These are phyloP conservation scores for Daldinia childiae DNA, from an alignment of 495 filamentous ascomycete genomes.

Conservation along the genomic window DNA sequence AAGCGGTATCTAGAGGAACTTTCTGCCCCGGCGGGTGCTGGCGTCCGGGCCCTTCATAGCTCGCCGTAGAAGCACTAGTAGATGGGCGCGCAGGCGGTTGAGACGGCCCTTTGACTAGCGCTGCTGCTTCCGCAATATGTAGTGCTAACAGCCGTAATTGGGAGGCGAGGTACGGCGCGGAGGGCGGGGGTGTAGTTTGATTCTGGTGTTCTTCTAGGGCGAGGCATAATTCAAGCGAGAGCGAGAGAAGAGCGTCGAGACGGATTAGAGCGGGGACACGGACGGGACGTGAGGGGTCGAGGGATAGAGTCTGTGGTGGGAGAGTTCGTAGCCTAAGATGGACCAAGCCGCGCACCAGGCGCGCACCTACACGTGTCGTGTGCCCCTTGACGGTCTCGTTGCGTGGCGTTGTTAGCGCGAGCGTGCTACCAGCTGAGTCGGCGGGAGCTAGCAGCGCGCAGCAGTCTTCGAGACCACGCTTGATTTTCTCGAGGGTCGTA, in stretches of 20 bases:
- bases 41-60: neutral
- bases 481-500: slow-evolving; percentile 77
- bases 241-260: slow-evolving; percentile 77
- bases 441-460: slow-evolving; percentile 80
- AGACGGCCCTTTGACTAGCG: slow-evolving; percentile 67
- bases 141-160: slow-evolving; percentile 81
- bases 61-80: slow-evolving; percentile 42
- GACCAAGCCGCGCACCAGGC: slow-evolving; percentile 74
- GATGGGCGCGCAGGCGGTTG: slow-evolving; percentile 10
- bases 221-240: slow-evolving; percentile 78
- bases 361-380: slow-evolving; percentile 81
- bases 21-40: slow-evolving; percentile 8
- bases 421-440: slow-evolving; percentile 78
- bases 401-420: slow-evolving; percentile 86
- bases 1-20: slow-evolving; percentile 40
- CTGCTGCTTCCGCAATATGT: slow-evolving; percentile 74
- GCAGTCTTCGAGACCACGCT: slow-evolving; percentile 89
- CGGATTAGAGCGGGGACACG: slow-evolving; percentile 73
- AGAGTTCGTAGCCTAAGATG: slow-evolving; percentile 60
- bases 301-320: slow-evolving; percentile 59
- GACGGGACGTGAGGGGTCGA: slow-evolving; percentile 65
- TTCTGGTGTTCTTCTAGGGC: slow-evolving; percentile 59
- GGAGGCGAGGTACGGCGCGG: slow-evolving; percentile 77
- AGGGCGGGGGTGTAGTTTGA: slow-evolving; percentile 50
- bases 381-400: slow-evolving; percentile 92